A percentile compares a stretch with the other conserved stretches of the same genome.
These are phyloP conservation scores for Colletotrichum cuscutae DNA, from an alignment of 2,329 filamentous ascomycete genomes.

Conservation along the genomic window DNA sequence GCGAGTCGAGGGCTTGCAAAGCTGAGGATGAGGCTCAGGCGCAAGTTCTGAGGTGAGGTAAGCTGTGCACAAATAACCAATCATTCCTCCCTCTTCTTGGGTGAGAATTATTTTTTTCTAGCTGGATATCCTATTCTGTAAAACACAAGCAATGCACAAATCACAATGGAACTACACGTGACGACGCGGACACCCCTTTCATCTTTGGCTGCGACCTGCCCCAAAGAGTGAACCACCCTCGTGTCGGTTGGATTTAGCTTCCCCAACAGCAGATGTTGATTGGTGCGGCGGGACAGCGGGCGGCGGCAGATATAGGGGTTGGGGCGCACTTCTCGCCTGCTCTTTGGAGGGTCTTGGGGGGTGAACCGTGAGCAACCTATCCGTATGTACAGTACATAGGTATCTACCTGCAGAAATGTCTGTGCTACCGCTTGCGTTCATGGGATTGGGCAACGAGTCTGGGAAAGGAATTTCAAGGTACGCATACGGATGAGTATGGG, in stretches of 20 bases:
- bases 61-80: not conserved
- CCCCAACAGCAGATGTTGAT: conserved; percentile 4
- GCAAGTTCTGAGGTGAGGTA: conserved; percentile 1
- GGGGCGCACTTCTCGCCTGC: not conserved
- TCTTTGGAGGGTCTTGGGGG: no score
- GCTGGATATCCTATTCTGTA: not conserved
- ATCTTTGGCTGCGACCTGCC: conserved; percentile 25
- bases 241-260: conserved; percentile 7
- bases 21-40: not conserved
- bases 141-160: not conserved
- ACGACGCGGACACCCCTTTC: conserved; percentile 6
- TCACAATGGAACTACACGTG: not conserved
- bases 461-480: not conserved
- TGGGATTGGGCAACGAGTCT: not conserved
- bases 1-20: no score
- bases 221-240: conserved; percentile 1
- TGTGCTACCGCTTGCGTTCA: not conserved
- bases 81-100: not conserved
- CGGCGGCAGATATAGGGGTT: conserved; percentile 29
- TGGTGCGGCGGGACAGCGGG: conserved; percentile 17
- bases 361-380: no score
- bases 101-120: no score
- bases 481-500: not conserved
- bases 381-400: no score
- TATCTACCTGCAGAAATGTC: not conserved